Conservation (phyloP, 495 filamentous ascomycete species). For the Aspergillus campestris region DNA sequence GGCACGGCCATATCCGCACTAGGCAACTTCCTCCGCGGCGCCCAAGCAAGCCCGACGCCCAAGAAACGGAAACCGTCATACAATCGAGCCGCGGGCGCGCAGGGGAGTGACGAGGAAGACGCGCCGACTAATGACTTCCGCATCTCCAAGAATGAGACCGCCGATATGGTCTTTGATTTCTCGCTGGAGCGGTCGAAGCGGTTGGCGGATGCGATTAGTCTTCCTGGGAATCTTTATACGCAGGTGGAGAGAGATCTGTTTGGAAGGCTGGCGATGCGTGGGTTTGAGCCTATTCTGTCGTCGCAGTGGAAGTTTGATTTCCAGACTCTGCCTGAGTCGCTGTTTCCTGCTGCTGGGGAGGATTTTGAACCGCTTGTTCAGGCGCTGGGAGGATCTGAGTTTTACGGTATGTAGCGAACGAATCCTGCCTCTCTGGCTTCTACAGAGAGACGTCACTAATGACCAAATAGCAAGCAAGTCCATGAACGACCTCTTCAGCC, state of each 20-base stretch:
- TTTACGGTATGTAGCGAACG: constrained; percentile 22
- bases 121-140: constrained; percentile 1
- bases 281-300: constrained; percentile 51
- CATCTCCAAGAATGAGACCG: constrained; percentile 14
- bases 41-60: not conserved
- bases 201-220: constrained; percentile 16
- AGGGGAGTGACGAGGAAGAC: constrained; percentile 1
- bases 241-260: constrained; percentile 47
- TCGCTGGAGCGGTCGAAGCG: constrained; percentile 22
- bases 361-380: constrained; percentile 40
- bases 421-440: not conserved
- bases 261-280: constrained; percentile 47
- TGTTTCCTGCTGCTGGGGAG: constrained; percentile 41
- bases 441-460: constrained; percentile 2
- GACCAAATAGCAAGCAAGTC: constrained; percentile 25
- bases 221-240: constrained; percentile 30
- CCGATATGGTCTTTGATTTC: constrained; percentile 19
- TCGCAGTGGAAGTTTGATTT: constrained; percentile 52
- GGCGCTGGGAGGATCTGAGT: constrained; percentile 22
- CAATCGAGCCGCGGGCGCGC: no score
- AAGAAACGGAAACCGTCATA: not conserved
- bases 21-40: no score
- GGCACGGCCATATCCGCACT: not conserved
- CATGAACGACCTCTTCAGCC: constrained; percentile 25
- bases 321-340: constrained; percentile 43